phyloP scores from a whole-genome alignment of 2,329 filamentous ascomycete species.

The Herpotrichia juniperi region DNA sequence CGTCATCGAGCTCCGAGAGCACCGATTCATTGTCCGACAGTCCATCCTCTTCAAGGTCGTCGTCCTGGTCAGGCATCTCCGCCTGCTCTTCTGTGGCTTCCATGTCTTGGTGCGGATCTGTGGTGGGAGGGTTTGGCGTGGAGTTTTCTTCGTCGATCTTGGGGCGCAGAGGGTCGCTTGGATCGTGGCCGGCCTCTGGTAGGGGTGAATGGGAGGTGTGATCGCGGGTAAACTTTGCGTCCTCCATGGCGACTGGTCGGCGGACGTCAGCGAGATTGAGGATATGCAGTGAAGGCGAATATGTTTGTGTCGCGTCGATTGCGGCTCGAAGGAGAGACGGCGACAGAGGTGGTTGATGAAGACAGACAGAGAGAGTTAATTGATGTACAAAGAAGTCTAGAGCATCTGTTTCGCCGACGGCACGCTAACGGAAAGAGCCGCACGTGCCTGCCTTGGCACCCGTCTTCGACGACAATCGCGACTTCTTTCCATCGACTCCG shows the following conservation, averaged over 20 bases:
- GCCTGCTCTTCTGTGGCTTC: slow-evolving; percentile 50
- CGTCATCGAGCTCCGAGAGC: slow-evolving; percentile 69
- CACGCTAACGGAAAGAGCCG: not conserved
- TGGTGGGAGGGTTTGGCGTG: slow-evolving; percentile 50
- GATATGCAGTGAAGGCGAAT: not conserved
- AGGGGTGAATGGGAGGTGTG: slow-evolving; percentile 48
- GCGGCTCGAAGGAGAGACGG: too few species aligned
- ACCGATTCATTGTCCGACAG: slow-evolving; percentile 66
- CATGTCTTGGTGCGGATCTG: slow-evolving; percentile 51
- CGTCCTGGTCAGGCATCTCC: slow-evolving; percentile 44
- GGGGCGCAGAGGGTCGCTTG: slow-evolving; percentile 52
- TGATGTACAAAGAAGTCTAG: not conserved
- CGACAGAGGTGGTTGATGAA: not conserved
- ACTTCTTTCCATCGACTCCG: not conserved
- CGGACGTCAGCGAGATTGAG: not conserved
- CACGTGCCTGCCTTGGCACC: not conserved
- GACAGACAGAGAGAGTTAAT: not conserved
- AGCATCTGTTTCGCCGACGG: not conserved
- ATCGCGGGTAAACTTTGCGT: slow-evolving; percentile 48
- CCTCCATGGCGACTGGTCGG: slow-evolving; percentile 46
- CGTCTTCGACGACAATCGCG: not conserved
- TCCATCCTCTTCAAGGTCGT: slow-evolving; percentile 45
- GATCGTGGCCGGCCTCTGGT: slow-evolving; percentile 56
- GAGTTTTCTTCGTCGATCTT: slow-evolving; percentile 57
- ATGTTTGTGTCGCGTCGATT: not conserved